A percentile compares a stretch with the other conserved stretches of the same genome.
Evolutionary conservation across 2,329 filamentous ascomycete species (phyloP).

Genomic region (Botrytis aclada): DNA sequence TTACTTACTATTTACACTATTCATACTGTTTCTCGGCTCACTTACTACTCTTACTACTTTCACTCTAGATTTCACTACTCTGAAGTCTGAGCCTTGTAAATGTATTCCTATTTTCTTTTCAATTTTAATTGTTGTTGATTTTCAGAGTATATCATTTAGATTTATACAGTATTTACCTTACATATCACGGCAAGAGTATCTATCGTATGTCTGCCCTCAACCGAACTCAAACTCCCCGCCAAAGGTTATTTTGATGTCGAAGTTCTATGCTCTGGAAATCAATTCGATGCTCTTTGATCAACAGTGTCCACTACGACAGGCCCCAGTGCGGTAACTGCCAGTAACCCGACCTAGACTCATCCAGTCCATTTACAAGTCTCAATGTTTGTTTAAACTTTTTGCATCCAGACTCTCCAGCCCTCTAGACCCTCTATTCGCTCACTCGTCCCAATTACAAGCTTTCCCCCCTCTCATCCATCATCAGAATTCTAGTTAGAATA

Average conservation of each 20-base stretch:
- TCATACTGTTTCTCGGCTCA: background rate
- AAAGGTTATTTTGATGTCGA: background rate
- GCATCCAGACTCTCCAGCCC: background rate
- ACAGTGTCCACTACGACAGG: background rate
- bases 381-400: constrained; percentile 13
- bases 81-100: background rate
- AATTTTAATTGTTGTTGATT: background rate
- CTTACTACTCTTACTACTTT: background rate
- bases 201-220: background rate
- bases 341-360: constrained; percentile 1
- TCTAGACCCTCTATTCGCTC: constrained; percentile 1
- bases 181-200: background rate
- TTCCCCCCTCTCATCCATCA: background rate
- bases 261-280: background rate
- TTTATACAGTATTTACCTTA: background rate
- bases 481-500: background rate
- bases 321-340: background rate
- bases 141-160: background rate
- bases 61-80: constrained; percentile 1
- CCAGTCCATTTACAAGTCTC: background rate
- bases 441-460: background rate
- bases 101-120: background rate
- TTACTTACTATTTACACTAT: background rate
- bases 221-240: background rate
- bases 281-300: constrained; percentile 1